phyloP scores from a whole-genome alignment of 257 asterid species.

The Nicotiana paniculata region DNA sequence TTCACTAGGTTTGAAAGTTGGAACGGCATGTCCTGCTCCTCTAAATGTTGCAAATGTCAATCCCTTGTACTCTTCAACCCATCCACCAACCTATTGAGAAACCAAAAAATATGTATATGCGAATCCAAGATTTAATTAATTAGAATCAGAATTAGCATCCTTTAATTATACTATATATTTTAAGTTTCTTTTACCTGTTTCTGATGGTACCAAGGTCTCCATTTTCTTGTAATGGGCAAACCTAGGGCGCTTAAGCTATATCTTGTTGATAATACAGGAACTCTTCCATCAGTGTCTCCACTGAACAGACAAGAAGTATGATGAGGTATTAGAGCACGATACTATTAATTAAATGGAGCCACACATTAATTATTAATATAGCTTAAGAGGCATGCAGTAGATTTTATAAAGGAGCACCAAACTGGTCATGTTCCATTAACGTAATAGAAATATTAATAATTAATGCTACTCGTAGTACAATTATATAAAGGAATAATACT shows the following conservation, averaged over 20 bases:
- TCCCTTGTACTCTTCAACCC: conserved; percentile 82
- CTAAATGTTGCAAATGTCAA: conserved; percentile 84
- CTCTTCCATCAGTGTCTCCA: conserved; percentile 90
- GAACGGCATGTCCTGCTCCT: conserved; percentile 97
- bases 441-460: neutral
- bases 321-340: neutral
- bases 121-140: neutral
- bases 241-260: conserved; percentile 65
- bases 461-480: no score
- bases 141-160: neutral
- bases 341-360: neutral
- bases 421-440: neutral
- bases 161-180: no score
- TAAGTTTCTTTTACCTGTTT: conserved; percentile 49
- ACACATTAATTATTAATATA: neutral
- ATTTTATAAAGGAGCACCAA: neutral
- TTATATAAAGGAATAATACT: neutral
- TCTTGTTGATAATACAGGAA: conserved; percentile 79
- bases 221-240: conserved; percentile 54
- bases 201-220: conserved; percentile 94
- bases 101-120: neutral
- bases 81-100: conserved; percentile 64
- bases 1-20: conserved; percentile 74
- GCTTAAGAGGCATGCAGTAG: neutral
- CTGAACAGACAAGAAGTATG: conserved; percentile 24